Evolutionary conservation across 1,284 basidiomycete genomes (phyloP), one percentile per base, ranked within the genome.

Genomic region (Marasmius tenuissimus): DNA sequence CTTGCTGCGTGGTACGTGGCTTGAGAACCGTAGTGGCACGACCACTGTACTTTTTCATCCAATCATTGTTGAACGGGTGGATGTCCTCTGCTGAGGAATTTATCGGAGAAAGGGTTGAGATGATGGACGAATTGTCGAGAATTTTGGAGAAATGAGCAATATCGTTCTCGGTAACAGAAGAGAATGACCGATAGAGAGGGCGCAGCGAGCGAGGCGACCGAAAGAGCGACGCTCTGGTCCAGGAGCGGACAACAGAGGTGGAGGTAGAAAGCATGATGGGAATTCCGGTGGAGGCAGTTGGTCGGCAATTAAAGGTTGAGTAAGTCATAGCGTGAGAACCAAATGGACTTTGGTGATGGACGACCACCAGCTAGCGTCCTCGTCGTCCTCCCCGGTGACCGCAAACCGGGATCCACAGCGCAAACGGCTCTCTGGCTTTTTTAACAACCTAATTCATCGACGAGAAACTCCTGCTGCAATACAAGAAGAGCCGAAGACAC

Each of bases 21-120:
- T 92, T 94, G 64, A 98, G 80, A 14, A 99, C 92, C 27, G 95
- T 92, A 35, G 87, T 87, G 20, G 93, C 87, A 45, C 83, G 78
- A 20, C 97, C 97, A 62, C 85, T 85, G 74, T 97, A 98, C 76
- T 98, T 98, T 72, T 92, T 91, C 92, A 98, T 96, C 97, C 97
- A 99, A 75, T 99, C 97, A 68, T 86, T 82, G 75, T 99, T 99
- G 82, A 86, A 98, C 0, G 78, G 81, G 18, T 85, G 83, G 39
- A 98, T 84, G 67, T 98, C 96, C 11, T 90, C 85, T 3, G 77
- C 56, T 14, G 83, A 63, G 16, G 76, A 70, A 6, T 82, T 75
- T 48, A 68, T 67, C 12, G 88, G 81, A 38, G 85, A 69, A 5
- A 90, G 78, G 12, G 88, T 88, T 35, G 91, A 88, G 22, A 92